A percentile compares a stretch with the other conserved stretches of the same genome.
Conservation (phyloP, 345 rosid species). For the Arabis alpina region DNA sequence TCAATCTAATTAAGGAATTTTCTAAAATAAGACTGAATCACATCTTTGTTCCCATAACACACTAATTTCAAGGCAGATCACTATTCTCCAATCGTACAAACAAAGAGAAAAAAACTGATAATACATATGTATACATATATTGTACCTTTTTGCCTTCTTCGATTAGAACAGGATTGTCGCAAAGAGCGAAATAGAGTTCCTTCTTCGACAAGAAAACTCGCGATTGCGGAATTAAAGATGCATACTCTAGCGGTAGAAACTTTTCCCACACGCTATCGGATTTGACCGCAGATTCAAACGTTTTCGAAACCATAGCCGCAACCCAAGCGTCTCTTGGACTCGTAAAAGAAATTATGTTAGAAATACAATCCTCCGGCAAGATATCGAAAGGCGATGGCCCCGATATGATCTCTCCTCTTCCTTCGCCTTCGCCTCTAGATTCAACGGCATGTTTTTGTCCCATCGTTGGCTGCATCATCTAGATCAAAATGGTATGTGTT, state of each 20-base stretch:
- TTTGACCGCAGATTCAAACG: constrained; percentile 43
- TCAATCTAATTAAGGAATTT: too few relatives aligned
- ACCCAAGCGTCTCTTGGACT: constrained; percentile 51
- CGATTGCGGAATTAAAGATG: neutral
- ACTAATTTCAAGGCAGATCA: too few relatives aligned
- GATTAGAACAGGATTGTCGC: constrained; percentile 43
- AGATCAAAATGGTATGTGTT: too few relatives aligned
- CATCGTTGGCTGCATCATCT: neutral
- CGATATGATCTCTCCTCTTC: neutral
- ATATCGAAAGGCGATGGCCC: neutral
- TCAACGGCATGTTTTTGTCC: neutral
- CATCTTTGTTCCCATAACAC: too few relatives aligned
- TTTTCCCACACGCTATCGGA: constrained; percentile 54
- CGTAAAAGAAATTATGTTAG: constrained; percentile 48
- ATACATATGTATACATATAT: too few relatives aligned
- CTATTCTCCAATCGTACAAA: too few relatives aligned
- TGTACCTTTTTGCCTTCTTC: constrained; percentile 50
- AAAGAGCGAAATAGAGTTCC: constrained; percentile 50
- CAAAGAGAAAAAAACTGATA: too few relatives aligned
- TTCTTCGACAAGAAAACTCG: constrained; percentile 46
- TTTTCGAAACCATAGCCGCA: constrained; percentile 44
- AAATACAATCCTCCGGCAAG: constrained; percentile 49
- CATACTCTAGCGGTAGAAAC: constrained; percentile 52
- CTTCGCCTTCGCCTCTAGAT: neutral
- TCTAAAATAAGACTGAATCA: too few relatives aligned